Conservation (phyloP, 306 rosid species). For the Trifolium subterraneum region DNA sequence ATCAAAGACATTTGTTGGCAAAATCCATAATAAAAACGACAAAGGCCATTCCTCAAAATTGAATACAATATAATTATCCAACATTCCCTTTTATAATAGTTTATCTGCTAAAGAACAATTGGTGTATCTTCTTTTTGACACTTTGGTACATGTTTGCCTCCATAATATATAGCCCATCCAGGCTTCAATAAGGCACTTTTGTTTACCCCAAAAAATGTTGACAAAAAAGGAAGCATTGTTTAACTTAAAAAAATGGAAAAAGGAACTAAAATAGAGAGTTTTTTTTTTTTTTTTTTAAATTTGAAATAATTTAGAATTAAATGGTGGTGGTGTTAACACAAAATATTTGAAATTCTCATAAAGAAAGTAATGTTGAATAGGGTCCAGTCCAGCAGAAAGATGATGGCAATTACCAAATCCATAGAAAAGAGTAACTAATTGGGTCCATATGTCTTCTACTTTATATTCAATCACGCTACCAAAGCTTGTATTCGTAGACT, state of each 20-base stretch:
- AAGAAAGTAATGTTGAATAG: neutral
- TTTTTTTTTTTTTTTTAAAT: no score
- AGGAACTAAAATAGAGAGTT: no score
- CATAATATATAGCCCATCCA: no score
- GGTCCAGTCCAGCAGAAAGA: neutral
- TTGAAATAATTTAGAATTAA: no score
- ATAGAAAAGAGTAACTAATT: neutral
- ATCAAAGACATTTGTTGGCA: no score
- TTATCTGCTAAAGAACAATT: neutral
- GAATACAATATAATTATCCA: no score
- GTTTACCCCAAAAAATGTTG: neutral
- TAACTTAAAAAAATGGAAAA: no score
- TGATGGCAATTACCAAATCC: neutral
- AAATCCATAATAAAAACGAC: no score
- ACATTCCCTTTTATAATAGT: neutral
- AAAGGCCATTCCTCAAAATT: no score
- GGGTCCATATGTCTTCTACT: constrained; percentile 15
- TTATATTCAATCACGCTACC: neutral
- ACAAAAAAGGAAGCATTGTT: neutral
- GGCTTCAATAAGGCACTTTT: no score
- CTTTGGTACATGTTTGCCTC: neutral
- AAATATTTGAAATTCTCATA: neutral
- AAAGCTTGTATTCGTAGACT: neutral
- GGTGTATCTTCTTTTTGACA: neutral
- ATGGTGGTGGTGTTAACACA: neutral